These are phyloP conservation scores for Botrytis porri DNA, from an alignment of 2,329 filamentous ascomycete species.

Conservation along the genomic window DNA sequence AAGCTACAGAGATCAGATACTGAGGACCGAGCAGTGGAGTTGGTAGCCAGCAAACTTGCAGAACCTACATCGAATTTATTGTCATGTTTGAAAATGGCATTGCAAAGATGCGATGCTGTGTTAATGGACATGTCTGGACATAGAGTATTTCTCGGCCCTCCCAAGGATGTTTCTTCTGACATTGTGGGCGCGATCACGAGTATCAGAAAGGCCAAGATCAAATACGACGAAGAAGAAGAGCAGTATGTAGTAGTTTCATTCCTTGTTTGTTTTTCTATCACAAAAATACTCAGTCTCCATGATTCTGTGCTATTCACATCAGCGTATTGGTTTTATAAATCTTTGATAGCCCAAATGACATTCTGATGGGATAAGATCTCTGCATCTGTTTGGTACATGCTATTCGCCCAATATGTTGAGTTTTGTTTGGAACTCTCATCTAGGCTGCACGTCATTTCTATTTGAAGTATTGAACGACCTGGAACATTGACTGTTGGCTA, in stretches of 20 bases:
- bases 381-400: neutral
- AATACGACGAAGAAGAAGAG: constrained; percentile 49
- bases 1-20: constrained; percentile 32
- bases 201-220: constrained; percentile 44
- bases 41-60: constrained; percentile 42
- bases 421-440: neutral
- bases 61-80: constrained; percentile 49
- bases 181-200: constrained; percentile 42
- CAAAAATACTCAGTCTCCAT: neutral
- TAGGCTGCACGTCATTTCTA: neutral
- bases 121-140: constrained; percentile 54
- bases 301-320: neutral
- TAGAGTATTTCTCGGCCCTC: constrained; percentile 47
- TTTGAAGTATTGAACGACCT: no score
- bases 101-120: constrained; percentile 50
- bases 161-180: constrained; percentile 44
- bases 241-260: neutral
- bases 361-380: neutral
- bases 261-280: neutral
- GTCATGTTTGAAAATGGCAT: constrained; percentile 44
- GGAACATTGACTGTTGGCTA: neutral
- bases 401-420: neutral
- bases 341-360: neutral
- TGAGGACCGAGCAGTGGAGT: constrained; percentile 34
- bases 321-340: neutral